A percentile compares a stretch with the other conserved stretches of the same genome.
These are phyloP conservation scores for Boletus sensibilis DNA, from an alignment of 768 basidiomycete species.

Conservation along the genomic window DNA sequence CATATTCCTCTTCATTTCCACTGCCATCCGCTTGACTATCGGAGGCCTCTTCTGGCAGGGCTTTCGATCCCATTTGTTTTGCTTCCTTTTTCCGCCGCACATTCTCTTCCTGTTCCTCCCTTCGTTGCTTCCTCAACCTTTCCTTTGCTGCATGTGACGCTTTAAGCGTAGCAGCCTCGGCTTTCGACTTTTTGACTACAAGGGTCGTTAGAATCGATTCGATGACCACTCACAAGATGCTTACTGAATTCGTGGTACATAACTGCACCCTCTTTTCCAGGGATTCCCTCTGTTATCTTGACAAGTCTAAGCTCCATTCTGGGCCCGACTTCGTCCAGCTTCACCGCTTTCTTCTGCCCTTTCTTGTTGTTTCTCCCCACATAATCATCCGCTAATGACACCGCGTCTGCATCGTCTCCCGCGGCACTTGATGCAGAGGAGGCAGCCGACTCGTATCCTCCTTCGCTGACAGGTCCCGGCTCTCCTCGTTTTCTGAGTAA, in stretches of 20 bases:
- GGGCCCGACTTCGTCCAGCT: conserved; percentile 92
- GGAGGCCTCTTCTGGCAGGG: conserved; percentile 31
- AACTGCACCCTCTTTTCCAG: conserved; percentile 90
- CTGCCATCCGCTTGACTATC: conserved; percentile 44
- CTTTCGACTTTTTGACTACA: conserved; percentile 87
- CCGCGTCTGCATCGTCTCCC: conserved; percentile 79
- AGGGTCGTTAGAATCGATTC: conserved; percentile 4
- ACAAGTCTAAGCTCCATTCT: conserved; percentile 90
- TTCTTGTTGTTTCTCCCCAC: conserved; percentile 93
- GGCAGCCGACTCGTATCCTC: conserved; percentile 77
- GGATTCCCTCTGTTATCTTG: conserved; percentile 92
- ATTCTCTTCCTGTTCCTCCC: conserved; percentile 90
- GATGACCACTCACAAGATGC: conserved; percentile 27
- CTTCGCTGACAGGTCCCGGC: conserved; percentile 50
- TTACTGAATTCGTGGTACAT: conserved; percentile 93
- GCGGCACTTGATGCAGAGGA: conserved; percentile 79
- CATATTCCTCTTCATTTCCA: conserved; percentile 39
- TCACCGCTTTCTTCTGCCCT: conserved; percentile 87
- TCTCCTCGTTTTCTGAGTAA: conserved; percentile 71
- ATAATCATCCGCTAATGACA: conserved; percentile 89
- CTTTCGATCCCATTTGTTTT: conserved; percentile 28
- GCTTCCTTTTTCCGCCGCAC: conserved; percentile 75
- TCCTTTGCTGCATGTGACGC: conserved; percentile 76
- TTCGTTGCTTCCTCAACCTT: conserved; percentile 69
- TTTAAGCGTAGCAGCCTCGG: conserved; percentile 64